These are phyloP conservation scores for Septoria linicola DNA, from an alignment of 2,329 filamentous ascomycete genomes.

Conservation along the genomic window DNA sequence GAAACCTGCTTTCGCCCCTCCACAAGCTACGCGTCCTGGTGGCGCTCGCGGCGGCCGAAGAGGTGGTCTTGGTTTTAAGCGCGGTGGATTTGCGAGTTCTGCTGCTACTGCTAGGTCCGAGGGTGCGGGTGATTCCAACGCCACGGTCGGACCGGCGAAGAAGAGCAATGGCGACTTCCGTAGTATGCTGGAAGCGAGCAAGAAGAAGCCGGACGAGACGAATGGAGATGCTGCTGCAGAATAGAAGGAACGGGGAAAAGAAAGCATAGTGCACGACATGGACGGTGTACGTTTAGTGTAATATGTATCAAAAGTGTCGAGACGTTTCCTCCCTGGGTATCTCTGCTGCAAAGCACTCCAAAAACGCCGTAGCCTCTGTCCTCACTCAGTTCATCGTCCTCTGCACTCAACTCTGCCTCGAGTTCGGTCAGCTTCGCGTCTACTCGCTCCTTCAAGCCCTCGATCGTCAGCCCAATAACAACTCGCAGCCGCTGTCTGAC, in stretches of 20 bases:
- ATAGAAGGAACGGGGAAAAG: no score
- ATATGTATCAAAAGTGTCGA: no score
- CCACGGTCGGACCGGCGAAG: constrained; percentile 33
- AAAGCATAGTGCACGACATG: no score
- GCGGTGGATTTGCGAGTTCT: constrained; percentile 35
- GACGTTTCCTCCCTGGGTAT: no score
- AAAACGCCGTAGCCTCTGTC: no score
- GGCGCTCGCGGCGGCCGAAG: constrained; percentile 47
- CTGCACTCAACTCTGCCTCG: no score
- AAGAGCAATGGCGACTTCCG: constrained; percentile 62
- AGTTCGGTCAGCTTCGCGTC: no score
- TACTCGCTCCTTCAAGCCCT: constrained; percentile 5
- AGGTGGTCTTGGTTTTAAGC: constrained; percentile 53
- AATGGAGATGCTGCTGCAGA: no score
- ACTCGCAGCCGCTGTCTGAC: constrained; percentile 4
- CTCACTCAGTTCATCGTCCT: no score
- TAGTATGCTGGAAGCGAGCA: constrained; percentile 51
- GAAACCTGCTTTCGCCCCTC: constrained; percentile 27
- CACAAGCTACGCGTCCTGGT: constrained; percentile 45
- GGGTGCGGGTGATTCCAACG: constrained; percentile 31
- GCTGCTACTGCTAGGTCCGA: constrained; percentile 20
- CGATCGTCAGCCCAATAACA: neutral
- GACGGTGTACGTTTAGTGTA: no score
- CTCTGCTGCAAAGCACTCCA: no score
- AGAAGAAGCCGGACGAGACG: no score